These are phyloP conservation scores for Hibiscus trionum DNA, from an alignment of 345 rosid species.

Conservation along the genomic window DNA sequence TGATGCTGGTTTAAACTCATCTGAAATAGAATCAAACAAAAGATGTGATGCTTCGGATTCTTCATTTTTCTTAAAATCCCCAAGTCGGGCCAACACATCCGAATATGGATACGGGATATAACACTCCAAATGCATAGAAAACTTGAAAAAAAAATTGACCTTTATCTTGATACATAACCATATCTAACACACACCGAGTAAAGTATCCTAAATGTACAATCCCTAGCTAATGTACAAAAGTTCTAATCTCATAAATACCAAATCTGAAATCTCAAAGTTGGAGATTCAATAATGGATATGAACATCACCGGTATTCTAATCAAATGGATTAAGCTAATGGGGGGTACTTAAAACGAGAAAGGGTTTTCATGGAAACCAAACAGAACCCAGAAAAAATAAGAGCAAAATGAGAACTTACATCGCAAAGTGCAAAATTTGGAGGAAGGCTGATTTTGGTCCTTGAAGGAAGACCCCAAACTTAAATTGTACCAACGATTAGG, in stretches of 20 bases:
- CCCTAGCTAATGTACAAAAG: background rate
- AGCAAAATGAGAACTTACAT: slow-evolving; percentile 31
- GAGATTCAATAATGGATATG: background rate
- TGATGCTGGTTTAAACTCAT: slow-evolving; percentile 85
- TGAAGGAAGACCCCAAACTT: slow-evolving; percentile 60
- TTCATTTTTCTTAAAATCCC: too few species aligned
- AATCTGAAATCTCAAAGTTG: background rate
- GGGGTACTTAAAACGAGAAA: background rate
- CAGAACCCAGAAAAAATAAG: slow-evolving; percentile 3
- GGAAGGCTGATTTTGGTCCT: slow-evolving; percentile 26
- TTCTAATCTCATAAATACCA: background rate
- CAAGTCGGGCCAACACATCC: too few species aligned
- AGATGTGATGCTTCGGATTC: background rate
- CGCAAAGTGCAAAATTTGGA: slow-evolving; percentile 67
- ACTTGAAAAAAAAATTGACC: too few species aligned
- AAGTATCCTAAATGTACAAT: background rate
- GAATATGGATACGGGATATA: too few species aligned
- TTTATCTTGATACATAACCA: too few species aligned
- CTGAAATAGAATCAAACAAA: slow-evolving; percentile 22
- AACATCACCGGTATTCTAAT: background rate
- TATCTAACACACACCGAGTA: too few species aligned
- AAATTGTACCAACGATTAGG: slow-evolving; percentile 67
- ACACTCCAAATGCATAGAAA: too few species aligned
- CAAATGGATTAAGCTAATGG: background rate
- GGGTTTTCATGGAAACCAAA: background rate